These are phyloP conservation scores for Euclidium syriacum DNA, from an alignment of 345 rosid genomes.

Conservation along the genomic window DNA sequence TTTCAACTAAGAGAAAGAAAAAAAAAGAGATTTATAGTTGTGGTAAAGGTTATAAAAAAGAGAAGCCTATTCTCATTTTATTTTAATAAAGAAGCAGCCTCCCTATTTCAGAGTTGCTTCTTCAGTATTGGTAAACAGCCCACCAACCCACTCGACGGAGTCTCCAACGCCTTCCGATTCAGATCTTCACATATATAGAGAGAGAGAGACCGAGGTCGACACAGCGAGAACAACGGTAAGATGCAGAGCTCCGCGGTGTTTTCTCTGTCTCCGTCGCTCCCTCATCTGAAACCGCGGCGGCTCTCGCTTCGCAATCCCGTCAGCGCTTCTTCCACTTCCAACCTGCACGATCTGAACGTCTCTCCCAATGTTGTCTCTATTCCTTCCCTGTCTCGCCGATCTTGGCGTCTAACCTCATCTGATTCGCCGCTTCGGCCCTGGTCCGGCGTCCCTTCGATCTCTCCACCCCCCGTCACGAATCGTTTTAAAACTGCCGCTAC, in stretches of 20 bases:
- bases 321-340: conserved; percentile 23
- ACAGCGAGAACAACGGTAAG: not conserved
- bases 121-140: not conserved
- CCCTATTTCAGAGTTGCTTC: not conserved
- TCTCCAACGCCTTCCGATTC: conserved; percentile 29
- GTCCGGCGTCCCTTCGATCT: conserved; percentile 45
- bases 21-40: not conserved
- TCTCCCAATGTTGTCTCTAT: conserved; percentile 40
- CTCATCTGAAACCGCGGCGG: conserved; percentile 35
- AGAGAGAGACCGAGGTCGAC: too few species aligned
- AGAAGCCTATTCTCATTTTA: not conserved
- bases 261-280: conserved; percentile 37
- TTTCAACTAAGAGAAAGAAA: not conserved
- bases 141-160: conserved; percentile 45
- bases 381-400: conserved; percentile 50
- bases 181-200: conserved; percentile 34
- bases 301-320: conserved; percentile 23
- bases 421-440: conserved; percentile 50
- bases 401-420: conserved; percentile 47
- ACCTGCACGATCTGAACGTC: conserved; percentile 27
- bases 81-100: conserved; percentile 4
- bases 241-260: conserved; percentile 74
- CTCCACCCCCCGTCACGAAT: conserved; percentile 21
- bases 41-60: not conserved
- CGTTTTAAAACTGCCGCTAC: conserved; percentile 49